Base-by-base conservation (phyloP, 2,329 filamentous ascomycete species). In the Alternaria gaisen region DNA sequence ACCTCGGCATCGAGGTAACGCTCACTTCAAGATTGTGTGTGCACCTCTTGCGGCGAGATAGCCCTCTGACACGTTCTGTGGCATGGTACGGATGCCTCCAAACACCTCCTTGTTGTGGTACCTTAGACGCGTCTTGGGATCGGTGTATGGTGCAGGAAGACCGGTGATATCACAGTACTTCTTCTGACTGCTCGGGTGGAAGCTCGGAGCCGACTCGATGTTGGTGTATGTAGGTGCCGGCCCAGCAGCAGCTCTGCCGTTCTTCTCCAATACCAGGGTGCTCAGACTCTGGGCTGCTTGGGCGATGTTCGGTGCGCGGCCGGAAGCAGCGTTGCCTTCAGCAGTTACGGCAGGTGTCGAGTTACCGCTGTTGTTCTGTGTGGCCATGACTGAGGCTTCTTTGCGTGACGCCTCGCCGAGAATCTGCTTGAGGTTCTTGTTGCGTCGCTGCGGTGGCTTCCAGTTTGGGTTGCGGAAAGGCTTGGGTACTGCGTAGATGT, bases 401-500 rank as follows among this genome's bases (percentile, higher is more conserved):
- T 91, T 92, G 70, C 93, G 90, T 22, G 91, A 88, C 12, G 91
- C 92, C 73, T 99, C 95, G 61, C 93, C 91, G 63, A 99, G 86
- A 64, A 99, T 95, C 72, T 97, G 92, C 81, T 98, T 98, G 80
- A 98, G 90, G 80, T 97, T 98, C 84, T 99, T 99, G 87, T 99
- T 99, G 80, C 95, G 92, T 53, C 95, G 93, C 80, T 94, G 91
- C 68, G 94, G 93, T 16, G 95, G 93, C 75, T 92, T 93, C 95
- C 95, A 99, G 77, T 88, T 83, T 3, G 91, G 84, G 77, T 93
- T 97, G 79, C 94, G 94, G 84, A 97, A 99, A 73, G 89, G 91
- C 82, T 96, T 97, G 72, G 89, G 89, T 75, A 92, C 88, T 61
- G 89, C 87, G 79, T 95, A 90, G 73, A 97, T 93, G 83, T 99